Evolutionary conservation across 2,329 filamentous ascomycete species (phyloP), one percentile per base, ranked within the genome.

Genomic region (Aureobasidium lini): DNA sequence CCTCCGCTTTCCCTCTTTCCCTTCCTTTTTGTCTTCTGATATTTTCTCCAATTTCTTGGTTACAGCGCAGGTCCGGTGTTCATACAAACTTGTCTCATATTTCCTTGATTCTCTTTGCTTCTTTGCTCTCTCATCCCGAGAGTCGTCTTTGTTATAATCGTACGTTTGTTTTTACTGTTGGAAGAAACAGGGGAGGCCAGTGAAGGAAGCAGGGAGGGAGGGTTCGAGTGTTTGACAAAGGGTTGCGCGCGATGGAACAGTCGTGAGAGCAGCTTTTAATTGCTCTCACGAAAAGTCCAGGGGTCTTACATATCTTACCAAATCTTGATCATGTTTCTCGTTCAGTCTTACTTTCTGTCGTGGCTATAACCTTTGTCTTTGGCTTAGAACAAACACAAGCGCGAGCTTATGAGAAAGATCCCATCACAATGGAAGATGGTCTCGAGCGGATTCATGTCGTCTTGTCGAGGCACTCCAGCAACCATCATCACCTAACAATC

Each of bases 61-160:
- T 47, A 47, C 23, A 57, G 54, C 54, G 42, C 36, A 31, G 43
- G 54, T 37, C 36, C 29, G 42, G 23, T 57, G 43, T 57, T 48
- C 23, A 47, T 48, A 57, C 32, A 47, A 36, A 23, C 23, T 57
- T 43, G 31, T 48, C 31, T 40, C 43, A 57, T 47, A 40, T 40
- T 43, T 32, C 13, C 10, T 40, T 23, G 23, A 23, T 40, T 32
- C 31, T 57, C 15, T 48, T 16, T 48, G 31, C 31, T 23, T 46
- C 40, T 46, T 23, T 37, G 16, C 42, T 34, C 31, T 57, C 52
- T 16, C 4, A 23, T 46, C 9, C 8, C 16, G 37, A 32, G 6
- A n/a, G 39, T 6, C 16, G 15, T 28, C n/a, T 15, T 23, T 34
- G 28, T 53, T 40, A 10, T 54, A 54, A 57, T 57, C 13, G 40